Evolutionary conservation across 2,329 filamentous ascomycete species (phyloP), one percentile per base, ranked within the genome.

Genomic region (Diaporthe sp.): DNA sequence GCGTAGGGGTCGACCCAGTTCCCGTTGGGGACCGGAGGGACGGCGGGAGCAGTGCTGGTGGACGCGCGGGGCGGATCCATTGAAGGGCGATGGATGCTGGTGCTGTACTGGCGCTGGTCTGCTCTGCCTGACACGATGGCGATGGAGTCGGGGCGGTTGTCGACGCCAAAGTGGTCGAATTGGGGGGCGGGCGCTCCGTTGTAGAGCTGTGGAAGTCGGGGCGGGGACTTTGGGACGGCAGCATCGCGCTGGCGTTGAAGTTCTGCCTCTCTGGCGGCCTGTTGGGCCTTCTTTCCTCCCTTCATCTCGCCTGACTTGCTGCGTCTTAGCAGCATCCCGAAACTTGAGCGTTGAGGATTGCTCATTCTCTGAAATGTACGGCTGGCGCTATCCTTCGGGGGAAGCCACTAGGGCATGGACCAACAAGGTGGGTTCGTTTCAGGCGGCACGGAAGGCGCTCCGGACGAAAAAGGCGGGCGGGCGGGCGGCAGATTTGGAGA

Each of bases 1-100:
- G 93, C 92, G 81, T 97, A 97, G 19, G 94, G 93, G 79, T 97
- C 95, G 76, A 90, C 88, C 79, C 87, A 89, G 63, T 89, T 89
- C 73, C 89, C 89, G 81, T 86, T 89, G 61, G 91, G 90, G 70
- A 93, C 85, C 1, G 92, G 91, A 70, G 90, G 90, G 58, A 89
- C 83, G 50, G 56, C 69, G 56, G 91, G 88, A 42, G 82, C 82
- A 76, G 81, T 84, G 78, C 83, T 79, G 58, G 85, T 85, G 70
- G 82, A 82, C 70, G 83, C 81, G 44, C 68, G 74, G 65, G 81
- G 80, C n/a, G 85, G 86, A 77, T 90, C 89, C 82, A 89, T 91
- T 74, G 89, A 91, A 58, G 85, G 82, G 77, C 88, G 85, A 65
- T 86, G 81, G 69, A 83, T 78, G 44, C 63, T 66, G 2, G 63